Conservation (phyloP, 2,329 filamentous ascomycete species). For the Aspergillus clavatus region DNA sequence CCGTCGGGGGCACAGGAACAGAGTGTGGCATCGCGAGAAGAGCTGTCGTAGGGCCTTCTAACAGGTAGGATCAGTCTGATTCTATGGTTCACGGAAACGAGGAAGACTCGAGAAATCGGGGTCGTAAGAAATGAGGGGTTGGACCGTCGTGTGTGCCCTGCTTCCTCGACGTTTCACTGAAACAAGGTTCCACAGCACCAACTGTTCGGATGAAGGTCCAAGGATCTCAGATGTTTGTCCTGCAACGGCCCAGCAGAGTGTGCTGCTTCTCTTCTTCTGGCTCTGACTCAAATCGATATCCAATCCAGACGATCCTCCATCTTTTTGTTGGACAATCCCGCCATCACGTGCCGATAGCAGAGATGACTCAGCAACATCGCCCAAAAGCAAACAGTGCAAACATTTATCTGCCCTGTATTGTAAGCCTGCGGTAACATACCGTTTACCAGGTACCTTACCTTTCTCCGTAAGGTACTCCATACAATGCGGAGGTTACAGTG, state of each 20-base stretch:
- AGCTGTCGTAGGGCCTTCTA: neutral
- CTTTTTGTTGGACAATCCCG: slow-evolving; percentile 5
- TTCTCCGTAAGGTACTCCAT: no score
- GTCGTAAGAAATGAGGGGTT: no score
- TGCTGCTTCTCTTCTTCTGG: neutral
- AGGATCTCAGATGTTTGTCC: no score
- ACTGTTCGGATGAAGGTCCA: no score
- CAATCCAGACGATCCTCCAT: neutral
- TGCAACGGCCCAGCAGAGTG: neutral
- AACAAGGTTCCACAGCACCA: no score
- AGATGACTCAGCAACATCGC: slow-evolving; percentile 11
- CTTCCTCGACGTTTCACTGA: no score
- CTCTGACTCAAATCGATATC: neutral
- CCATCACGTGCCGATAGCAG: slow-evolving; percentile 9
- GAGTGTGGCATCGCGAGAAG: slow-evolving; percentile 25
- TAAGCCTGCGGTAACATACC: slow-evolving; percentile 20
- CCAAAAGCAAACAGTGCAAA: slow-evolving; percentile 29
- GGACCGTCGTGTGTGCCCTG: no score
- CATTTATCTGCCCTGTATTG: slow-evolving; percentile 7
- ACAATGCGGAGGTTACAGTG: slow-evolving; percentile 9
- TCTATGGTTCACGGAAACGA: no score
- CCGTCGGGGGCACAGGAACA: slow-evolving; percentile 52
- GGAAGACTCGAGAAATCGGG: neutral
- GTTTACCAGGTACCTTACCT: neutral
- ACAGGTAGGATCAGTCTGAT: neutral